Evolutionary conservation across 208 protist species (phyloP), one percentile per base, ranked within the genome.

Genomic region (Phytomonas francai): DNA sequence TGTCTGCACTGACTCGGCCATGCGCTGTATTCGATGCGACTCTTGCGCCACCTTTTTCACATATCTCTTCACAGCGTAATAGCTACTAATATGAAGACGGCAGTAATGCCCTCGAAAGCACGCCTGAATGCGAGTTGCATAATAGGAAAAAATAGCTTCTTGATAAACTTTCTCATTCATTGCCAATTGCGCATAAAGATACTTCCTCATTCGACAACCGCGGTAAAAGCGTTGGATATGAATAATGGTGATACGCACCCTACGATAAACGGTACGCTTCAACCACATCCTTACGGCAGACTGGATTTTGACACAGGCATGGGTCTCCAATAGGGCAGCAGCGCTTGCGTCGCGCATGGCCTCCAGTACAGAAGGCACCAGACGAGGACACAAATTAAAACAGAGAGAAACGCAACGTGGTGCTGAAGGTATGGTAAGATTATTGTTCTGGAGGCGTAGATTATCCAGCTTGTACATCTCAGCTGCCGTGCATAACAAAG

Each of bases 91-190:
- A 30, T 77, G 75, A 30, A 74, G 76, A 56, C 87, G 80, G 31
- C 77, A 77, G 31, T 72, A 57, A 63, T 81, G 84, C 14, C 87
- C 84, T 33, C 87, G 78, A 66, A 78, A 93, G 33, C 73, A 78
- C 6, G 87, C 74, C 72, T 93, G 87, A 62, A 93, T 93, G 45
- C 74, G 67, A 2, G 84, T 80, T 19, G 87, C 83, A 33, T 87
- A 93, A 59, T 83, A 81, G 63, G 87, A 63, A 65, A 90, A 93
- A n/a, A 89, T 67, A 16, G 73, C 67, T 42, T 59, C 39, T 11
- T 81, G 66, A 66, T 81, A 76, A 0, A 34, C 36, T 25, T 36
- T 51, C 63, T 45, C 31, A 36, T 28, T 25, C 29, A 49, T 56
- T 2, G 42, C 39, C 1, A 67, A 71, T 28, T 81, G 59, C 2